phyloP scores from a whole-genome alignment of 1,284 basidiomycete genomes.

The Boletus albobrunnescens region DNA sequence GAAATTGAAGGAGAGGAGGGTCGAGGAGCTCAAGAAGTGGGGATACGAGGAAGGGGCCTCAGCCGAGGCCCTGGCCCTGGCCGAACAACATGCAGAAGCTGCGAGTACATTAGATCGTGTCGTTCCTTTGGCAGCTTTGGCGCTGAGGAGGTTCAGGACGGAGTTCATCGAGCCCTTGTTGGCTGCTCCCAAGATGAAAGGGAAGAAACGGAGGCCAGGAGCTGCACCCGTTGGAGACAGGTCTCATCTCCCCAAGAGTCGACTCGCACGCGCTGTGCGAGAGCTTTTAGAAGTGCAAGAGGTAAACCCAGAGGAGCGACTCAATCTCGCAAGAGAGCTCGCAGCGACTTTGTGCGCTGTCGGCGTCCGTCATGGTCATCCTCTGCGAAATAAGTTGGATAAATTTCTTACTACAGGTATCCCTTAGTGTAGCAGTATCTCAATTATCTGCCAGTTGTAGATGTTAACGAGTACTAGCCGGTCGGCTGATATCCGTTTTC shows the following conservation, averaged over 20 bases:
- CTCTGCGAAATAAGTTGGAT: constrained; percentile 60
- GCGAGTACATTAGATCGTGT: constrained; percentile 63
- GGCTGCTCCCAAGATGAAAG: constrained; percentile 58
- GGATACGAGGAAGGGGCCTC: constrained; percentile 54
- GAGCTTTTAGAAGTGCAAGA: constrained; percentile 54
- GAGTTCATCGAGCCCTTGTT: constrained; percentile 68
- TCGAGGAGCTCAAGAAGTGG: constrained; percentile 65
- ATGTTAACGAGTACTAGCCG: constrained; percentile 1
- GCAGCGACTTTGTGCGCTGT: constrained; percentile 47
- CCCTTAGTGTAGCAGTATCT: background rate
- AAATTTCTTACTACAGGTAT: constrained; percentile 39
- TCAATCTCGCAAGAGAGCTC: constrained; percentile 46
- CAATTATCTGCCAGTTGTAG: constrained; percentile 4
- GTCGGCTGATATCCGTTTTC: constrained; percentile 8
- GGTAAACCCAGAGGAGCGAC: constrained; percentile 45
- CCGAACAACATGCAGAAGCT: constrained; percentile 69
- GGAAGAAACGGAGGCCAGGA: constrained; percentile 43
- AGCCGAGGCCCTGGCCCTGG: constrained; percentile 45
- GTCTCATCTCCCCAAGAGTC: constrained; percentile 51
- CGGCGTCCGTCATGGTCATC: constrained; percentile 60
- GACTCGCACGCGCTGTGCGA: constrained; percentile 62
- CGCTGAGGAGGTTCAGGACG: constrained; percentile 63
- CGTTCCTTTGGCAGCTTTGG: constrained; percentile 58
- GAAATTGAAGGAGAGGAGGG: constrained; percentile 53
- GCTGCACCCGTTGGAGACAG: constrained; percentile 31